A percentile compares a stretch with the other conserved stretches of the same genome.
phyloP scores from a whole-genome alignment of 148 eudicot genomes.

The Cornus suecica region DNA sequence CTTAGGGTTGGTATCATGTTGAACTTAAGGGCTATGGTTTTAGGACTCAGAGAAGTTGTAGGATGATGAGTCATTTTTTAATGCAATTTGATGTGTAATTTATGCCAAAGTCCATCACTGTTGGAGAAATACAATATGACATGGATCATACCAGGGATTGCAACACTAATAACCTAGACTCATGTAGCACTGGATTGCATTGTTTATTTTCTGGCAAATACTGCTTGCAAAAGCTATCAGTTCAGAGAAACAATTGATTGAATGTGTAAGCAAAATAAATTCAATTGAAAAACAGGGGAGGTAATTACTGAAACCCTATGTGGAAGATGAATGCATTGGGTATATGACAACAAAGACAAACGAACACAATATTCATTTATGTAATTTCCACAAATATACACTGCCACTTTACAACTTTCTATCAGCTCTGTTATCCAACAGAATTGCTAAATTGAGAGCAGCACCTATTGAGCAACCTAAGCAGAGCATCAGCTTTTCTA shows the following conservation, averaged over 20 bases:
- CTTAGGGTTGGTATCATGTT: too few relatives aligned
- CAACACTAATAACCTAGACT: too few relatives aligned
- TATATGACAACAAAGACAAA: neutral
- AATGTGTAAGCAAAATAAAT: neutral
- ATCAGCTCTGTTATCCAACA: constrained; percentile 19
- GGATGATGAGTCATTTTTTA: too few relatives aligned
- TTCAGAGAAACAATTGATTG: neutral
- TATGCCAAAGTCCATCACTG: too few relatives aligned
- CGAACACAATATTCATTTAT: constrained; percentile 10
- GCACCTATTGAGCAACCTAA: constrained; percentile 51
- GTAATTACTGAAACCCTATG: neutral
- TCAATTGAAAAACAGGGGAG: neutral
- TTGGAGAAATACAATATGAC: too few relatives aligned
- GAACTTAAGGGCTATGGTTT: too few relatives aligned
- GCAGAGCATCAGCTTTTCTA: constrained; percentile 59
- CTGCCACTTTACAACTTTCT: neutral
- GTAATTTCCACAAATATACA: constrained; percentile 26
- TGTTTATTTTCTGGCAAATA: neutral
- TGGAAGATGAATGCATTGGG: neutral
- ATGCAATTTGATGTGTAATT: too few relatives aligned
- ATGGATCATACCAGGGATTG: too few relatives aligned
- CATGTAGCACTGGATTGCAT: neutral
- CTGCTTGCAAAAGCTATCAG: neutral
- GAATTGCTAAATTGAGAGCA: constrained; percentile 36
- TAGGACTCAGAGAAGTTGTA: too few relatives aligned